Evolutionary conservation across 164 flowering plant genomes (phyloP).

Genomic region (Magnolia kwangsiensis): DNA sequence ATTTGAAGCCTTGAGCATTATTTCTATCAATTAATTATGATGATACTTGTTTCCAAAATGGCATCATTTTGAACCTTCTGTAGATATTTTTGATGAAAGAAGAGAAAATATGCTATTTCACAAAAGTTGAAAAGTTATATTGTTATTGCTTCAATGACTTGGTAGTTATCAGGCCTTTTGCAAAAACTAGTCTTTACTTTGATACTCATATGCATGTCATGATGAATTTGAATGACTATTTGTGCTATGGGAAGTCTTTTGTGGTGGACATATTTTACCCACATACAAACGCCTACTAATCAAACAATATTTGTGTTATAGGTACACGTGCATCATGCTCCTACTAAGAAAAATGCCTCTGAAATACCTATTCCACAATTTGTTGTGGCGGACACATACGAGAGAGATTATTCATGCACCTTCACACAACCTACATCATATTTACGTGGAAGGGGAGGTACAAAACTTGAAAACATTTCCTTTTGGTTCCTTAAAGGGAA

Average conservation of each 20-base stretch:
- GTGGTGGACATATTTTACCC: neutral
- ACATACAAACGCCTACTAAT: neutral
- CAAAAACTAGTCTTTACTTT: too few species aligned
- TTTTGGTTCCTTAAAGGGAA: neutral
- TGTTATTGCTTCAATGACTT: too few species aligned
- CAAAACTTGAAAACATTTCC: conserved; percentile 8
- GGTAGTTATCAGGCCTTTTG: too few species aligned
- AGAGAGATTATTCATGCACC: conserved; percentile 80
- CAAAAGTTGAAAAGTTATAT: too few species aligned
- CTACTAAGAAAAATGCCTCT: conserved; percentile 60
- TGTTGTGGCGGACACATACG: conserved; percentile 89
- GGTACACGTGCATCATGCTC: conserved; percentile 53
- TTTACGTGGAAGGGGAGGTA: conserved; percentile 94
- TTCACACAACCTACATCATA: conserved; percentile 83
- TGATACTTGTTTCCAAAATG: too few species aligned
- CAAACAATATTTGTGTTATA: conserved; percentile 10
- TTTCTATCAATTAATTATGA: too few species aligned
- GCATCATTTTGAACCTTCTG: too few species aligned
- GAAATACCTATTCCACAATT: conserved; percentile 96
- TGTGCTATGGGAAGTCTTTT: neutral
- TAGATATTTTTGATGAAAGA: too few species aligned
- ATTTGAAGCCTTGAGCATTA: too few species aligned
- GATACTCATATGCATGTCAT: too few species aligned
- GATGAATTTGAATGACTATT: neutral
- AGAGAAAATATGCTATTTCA: too few species aligned